A percentile compares a stretch with the other conserved stretches of the same genome.
phyloP scores from a whole-genome alignment of 208 protist genomes.

The Leptomonas seymouri region DNA sequence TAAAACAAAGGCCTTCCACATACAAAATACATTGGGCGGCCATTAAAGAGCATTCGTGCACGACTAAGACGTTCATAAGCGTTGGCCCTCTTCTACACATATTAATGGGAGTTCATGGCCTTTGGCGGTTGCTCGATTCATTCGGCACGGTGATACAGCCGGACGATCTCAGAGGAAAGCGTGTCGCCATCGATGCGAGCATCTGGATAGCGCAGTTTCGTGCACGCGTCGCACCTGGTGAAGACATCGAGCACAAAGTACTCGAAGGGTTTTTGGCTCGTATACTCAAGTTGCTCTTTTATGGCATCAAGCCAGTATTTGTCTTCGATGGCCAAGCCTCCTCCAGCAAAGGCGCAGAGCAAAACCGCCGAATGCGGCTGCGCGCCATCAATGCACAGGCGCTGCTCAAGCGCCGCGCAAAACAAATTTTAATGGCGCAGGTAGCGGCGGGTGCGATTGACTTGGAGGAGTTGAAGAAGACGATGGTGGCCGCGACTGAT shows the following conservation, averaged over 20 bases:
- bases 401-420: constrained; percentile 52
- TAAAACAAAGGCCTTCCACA: too few species aligned
- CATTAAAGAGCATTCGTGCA: too few species aligned
- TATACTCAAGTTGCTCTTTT: constrained; percentile 90
- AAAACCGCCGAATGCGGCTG: constrained; percentile 49
- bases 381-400: constrained; percentile 38
- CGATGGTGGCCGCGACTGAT: not conserved
- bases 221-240: constrained; percentile 36
- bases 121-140: constrained; percentile 86
- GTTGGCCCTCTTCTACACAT: too few species aligned
- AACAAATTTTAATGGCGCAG: constrained; percentile 77
- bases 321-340: constrained; percentile 85
- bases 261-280: constrained; percentile 82
- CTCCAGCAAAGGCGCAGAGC: constrained; percentile 58
- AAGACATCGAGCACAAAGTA: constrained; percentile 57
- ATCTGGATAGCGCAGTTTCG: constrained; percentile 91
- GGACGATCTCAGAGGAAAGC: constrained; percentile 63
- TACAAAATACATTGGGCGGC: too few species aligned
- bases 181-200: constrained; percentile 88
- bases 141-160: constrained; percentile 77
- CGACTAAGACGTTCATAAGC: too few species aligned
- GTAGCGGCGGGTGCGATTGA: constrained; percentile 56
- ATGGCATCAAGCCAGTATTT: constrained; percentile 87
- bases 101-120: constrained; percentile 82
- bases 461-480: constrained; percentile 29